Evolutionary conservation across 1,284 basidiomycete genomes (phyloP).

Genomic region (Mrakiaceae sp.): DNA sequence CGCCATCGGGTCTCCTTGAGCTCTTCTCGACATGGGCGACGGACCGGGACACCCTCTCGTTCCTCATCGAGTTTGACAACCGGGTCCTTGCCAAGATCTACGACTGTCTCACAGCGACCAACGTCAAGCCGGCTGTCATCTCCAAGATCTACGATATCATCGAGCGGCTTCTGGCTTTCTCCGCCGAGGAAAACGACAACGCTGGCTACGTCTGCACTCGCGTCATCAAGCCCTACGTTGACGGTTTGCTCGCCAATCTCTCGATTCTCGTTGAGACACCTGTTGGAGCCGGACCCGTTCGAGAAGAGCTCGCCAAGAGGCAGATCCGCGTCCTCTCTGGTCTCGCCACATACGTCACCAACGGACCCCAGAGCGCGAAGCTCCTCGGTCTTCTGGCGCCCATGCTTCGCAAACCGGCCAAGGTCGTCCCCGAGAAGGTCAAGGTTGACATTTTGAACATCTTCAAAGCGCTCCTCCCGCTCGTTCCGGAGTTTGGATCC

Average conservation of each 20-base stretch:
- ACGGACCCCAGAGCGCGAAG: slow-evolving; percentile 59
- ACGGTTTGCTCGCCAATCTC: slow-evolving; percentile 60
- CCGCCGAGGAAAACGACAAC: slow-evolving; percentile 37
- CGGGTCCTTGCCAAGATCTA: slow-evolving; percentile 65
- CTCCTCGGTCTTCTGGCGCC: slow-evolving; percentile 69
- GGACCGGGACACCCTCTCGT: slow-evolving; percentile 46
- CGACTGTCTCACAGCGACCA: slow-evolving; percentile 64
- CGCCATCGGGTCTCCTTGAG: slow-evolving; percentile 79
- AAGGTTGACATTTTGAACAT: slow-evolving; percentile 78
- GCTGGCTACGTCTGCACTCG: slow-evolving; percentile 39
- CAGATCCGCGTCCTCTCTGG: slow-evolving; percentile 72
- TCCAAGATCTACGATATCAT: slow-evolving; percentile 75
- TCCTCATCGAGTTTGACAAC: slow-evolving; percentile 59
- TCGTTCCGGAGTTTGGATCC: slow-evolving; percentile 56
- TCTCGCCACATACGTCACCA: slow-evolving; percentile 62
- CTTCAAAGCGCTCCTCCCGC: slow-evolving; percentile 57
- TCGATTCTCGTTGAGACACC: slow-evolving; percentile 55
- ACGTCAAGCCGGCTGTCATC: slow-evolving; percentile 78
- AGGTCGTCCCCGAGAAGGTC: slow-evolving; percentile 69
- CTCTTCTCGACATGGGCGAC: slow-evolving; percentile 72
- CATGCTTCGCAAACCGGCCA: slow-evolving; percentile 64
- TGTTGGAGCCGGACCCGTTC: slow-evolving; percentile 40
- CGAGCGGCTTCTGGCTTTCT: slow-evolving; percentile 54
- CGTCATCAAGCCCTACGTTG: slow-evolving; percentile 66
- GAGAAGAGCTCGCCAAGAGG: slow-evolving; percentile 66